Evolutionary conservation across 140 eudicot species (phyloP), one percentile per base, ranked within the genome.

Genomic region (Anethum foeniculum): DNA sequence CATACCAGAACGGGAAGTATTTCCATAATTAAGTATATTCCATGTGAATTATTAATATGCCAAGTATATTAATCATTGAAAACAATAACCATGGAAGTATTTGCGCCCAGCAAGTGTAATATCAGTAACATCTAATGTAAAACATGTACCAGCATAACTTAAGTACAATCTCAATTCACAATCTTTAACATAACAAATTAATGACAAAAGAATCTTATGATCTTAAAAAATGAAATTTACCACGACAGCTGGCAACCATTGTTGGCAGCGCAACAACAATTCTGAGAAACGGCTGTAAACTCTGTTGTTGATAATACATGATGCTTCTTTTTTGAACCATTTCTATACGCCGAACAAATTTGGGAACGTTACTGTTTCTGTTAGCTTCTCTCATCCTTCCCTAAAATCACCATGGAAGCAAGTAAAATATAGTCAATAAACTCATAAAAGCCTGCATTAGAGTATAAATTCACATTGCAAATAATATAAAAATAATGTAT

Each of bases 161-260:
- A 82, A 43, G 27, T 19, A 36, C 15, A 64, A 41, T 12, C 41
- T 30, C 74, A 60, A 60, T 25, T 60, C 69, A n/a, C 6, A 44
- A 41, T 13, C 23, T 68, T 7, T 68, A 68, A 68, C 74, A 32
- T 68, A 28, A 68, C 54, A 79, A 27, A 34, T 79, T 32, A 27
- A 79, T 39, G 48, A 25, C 76, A 69, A 11, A 39, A 75, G 43
- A 48, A 75, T 30, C 51, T 46, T 78, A 65, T 52, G 46, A 12
- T 36, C 76, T 19, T 71, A 4, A 23, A 1, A 23, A 19, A 65
- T 43, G 47, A 71, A 27, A 49, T 54, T 85, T 90, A 95, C 99
- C 97, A 77, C 99, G 93, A 78, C 99, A 95, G 87, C 88, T 92
- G 82, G 97, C 82, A 84, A 95, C 99, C 99, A 95, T 90, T 71